A percentile compares a stretch with the other conserved stretches of the same genome.
Conservation (phyloP, 2,329 filamentous ascomycete species). For the Fusarium sp. region DNA sequence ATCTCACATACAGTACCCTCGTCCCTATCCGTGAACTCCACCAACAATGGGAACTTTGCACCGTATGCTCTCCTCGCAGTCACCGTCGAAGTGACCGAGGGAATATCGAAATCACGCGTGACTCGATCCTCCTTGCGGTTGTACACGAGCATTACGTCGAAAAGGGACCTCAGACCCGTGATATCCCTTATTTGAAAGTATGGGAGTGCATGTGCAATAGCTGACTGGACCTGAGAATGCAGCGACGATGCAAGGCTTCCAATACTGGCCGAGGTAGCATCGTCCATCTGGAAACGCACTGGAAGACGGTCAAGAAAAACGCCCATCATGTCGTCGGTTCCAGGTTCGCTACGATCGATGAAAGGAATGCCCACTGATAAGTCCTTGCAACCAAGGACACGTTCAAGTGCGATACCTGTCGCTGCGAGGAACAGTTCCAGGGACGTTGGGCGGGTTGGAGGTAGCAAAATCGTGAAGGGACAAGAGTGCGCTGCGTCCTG, state of each 20-base stretch:
- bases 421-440: too few species aligned
- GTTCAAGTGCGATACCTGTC: too few species aligned
- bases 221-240: not conserved
- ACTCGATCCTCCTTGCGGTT: not conserved
- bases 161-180: not conserved
- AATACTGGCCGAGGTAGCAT: not conserved
- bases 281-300: not conserved
- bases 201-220: not conserved
- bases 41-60: not conserved
- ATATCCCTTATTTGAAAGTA: too few species aligned
- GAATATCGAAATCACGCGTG: not conserved
- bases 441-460: too few species aligned
- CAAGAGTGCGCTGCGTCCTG: too few species aligned
- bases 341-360: not conserved
- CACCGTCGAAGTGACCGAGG: too few species aligned
- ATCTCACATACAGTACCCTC: too few species aligned
- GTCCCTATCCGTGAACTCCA: constrained; percentile 4
- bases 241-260: not conserved
- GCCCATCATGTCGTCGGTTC: not conserved
- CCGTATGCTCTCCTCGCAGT: not conserved
- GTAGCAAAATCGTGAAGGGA: too few species aligned
- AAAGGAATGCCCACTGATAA: not conserved
- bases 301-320: not conserved
- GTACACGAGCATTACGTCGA: not conserved
- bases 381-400: too few species aligned